These are phyloP conservation scores for Kwoniella heveanensis DNA, from an alignment of 768 basidiomycete genomes.

Conservation along the genomic window DNA sequence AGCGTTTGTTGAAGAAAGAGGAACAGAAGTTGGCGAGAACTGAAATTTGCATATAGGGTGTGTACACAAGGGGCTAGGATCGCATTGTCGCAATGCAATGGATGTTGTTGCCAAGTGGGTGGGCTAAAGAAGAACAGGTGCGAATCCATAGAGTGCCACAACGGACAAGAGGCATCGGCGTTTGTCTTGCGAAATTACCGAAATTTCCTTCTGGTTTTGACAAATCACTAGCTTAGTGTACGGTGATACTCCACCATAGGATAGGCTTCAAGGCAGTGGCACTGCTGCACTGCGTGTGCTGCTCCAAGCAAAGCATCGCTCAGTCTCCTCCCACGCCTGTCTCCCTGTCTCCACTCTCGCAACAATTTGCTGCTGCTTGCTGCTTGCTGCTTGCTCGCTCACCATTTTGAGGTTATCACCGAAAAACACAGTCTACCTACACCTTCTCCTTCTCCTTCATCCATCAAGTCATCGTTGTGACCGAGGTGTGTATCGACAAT, in stretches of 20 bases:
- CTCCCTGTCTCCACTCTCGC: not conserved
- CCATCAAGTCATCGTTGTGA: conserved; percentile 29
- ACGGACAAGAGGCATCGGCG: not conserved
- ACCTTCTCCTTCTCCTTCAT: conserved; percentile 24
- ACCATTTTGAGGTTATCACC: conserved; percentile 2
- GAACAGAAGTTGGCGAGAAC: conserved; percentile 6
- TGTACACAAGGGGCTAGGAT: too few relatives aligned
- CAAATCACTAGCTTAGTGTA: too few relatives aligned
- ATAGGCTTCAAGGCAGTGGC: too few relatives aligned
- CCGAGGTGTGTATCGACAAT: conserved; percentile 18
- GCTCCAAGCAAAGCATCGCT: too few relatives aligned
- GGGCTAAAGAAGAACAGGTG: not conserved
- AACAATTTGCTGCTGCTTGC: conserved; percentile 12
- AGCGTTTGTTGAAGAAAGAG: conserved; percentile 36
- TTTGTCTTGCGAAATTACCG: conserved; percentile 25
- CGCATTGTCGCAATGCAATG: too few relatives aligned
- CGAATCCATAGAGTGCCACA: conserved; percentile 5
- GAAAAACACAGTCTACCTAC: not conserved
- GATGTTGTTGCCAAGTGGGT: too few relatives aligned
- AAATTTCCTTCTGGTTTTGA: not conserved
- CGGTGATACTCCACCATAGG: too few relatives aligned
- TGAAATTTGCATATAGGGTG: not conserved
- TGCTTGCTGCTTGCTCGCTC: conserved; percentile 2
- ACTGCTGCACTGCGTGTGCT: too few relatives aligned
- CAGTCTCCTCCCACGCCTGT: not conserved